Conservation (phyloP, 2,329 filamentous ascomycete species). For the Arthrobotrys entomopaga region DNA sequence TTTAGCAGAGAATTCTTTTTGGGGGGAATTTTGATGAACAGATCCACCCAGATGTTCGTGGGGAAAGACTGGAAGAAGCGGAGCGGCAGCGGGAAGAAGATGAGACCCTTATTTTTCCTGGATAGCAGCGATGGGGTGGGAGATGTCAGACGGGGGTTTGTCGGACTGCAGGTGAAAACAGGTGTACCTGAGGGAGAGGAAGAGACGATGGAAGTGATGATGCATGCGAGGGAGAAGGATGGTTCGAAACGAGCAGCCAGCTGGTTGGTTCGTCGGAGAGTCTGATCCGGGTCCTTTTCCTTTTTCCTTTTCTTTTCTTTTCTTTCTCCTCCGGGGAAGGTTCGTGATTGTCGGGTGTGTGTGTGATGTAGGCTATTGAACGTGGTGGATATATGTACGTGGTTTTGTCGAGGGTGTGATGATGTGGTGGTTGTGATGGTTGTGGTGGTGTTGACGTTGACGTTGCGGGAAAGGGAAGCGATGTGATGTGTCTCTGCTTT, state of each 20-base stretch:
- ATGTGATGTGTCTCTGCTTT: slow-evolving; percentile 42
- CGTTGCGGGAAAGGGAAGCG: slow-evolving; percentile 50
- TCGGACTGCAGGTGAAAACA: slow-evolving; percentile 40
- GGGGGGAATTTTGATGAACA: slow-evolving; percentile 15
- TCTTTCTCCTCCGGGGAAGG: neutral
- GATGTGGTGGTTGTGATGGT: slow-evolving; percentile 20
- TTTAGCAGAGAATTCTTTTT: slow-evolving; percentile 41
- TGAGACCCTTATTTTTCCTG: slow-evolving; percentile 40
- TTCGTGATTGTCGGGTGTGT: neutral
- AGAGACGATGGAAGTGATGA: slow-evolving; percentile 33
- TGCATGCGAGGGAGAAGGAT: slow-evolving; percentile 24
- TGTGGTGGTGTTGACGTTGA: slow-evolving; percentile 52
- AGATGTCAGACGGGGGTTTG: slow-evolving; percentile 35
- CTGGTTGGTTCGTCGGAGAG: slow-evolving; percentile 33
- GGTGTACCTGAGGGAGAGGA: slow-evolving; percentile 44
- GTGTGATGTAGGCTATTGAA: neutral
- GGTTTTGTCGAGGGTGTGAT: neutral
- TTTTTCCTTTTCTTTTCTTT: neutral
- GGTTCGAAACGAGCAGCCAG: slow-evolving; percentile 45
- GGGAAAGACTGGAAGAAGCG: slow-evolving; percentile 35
- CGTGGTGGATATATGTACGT: neutral
- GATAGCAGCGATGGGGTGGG: slow-evolving; percentile 13
- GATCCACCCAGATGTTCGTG: slow-evolving; percentile 37
- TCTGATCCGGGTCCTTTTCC: neutral
- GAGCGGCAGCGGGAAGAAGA: slow-evolving; percentile 18